Conservation (phyloP, 2,329 filamentous ascomycete species). For the Pyricularia sp. region DNA sequence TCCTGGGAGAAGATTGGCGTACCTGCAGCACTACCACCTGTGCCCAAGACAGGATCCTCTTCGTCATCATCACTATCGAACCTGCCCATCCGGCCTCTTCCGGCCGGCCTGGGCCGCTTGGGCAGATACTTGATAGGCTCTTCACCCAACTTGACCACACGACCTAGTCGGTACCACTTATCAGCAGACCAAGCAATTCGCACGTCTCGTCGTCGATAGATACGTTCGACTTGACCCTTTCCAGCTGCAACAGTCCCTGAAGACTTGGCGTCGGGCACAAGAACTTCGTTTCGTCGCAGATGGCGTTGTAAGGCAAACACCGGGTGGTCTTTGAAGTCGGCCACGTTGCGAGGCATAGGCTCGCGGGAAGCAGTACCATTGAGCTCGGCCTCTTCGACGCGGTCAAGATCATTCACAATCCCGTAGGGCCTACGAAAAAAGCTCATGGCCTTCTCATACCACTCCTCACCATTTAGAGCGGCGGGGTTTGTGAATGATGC, state of each 20-base stretch:
- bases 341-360: constrained; percentile 72
- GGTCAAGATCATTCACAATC: constrained; percentile 51
- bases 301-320: constrained; percentile 76
- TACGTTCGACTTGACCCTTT: constrained; percentile 50
- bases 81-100: constrained; percentile 17
- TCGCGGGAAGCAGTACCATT: constrained; percentile 59
- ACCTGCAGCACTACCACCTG: constrained; percentile 23
- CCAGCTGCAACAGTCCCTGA: constrained; percentile 64
- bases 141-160: constrained; percentile 64
- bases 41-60: constrained; percentile 29
- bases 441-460: constrained; percentile 41
- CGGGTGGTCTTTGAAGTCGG: constrained; percentile 80
- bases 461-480: constrained; percentile 16
- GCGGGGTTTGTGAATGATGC: background rate
- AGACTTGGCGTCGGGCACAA: constrained; percentile 54
- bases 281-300: constrained; percentile 68
- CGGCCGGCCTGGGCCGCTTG: constrained; percentile 24
- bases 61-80: constrained; percentile 27
- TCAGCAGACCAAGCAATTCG: constrained; percentile 65
- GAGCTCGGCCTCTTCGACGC: constrained; percentile 72
- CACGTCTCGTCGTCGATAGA: constrained; percentile 75
- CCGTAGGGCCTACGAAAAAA: constrained; percentile 27
- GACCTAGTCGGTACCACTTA: constrained; percentile 81
- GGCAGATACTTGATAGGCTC: constrained; percentile 67
- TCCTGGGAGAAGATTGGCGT: constrained; percentile 47